Base-by-base conservation (phyloP, 208 protist genomes). In the Trypanosoma congolense region DNA sequence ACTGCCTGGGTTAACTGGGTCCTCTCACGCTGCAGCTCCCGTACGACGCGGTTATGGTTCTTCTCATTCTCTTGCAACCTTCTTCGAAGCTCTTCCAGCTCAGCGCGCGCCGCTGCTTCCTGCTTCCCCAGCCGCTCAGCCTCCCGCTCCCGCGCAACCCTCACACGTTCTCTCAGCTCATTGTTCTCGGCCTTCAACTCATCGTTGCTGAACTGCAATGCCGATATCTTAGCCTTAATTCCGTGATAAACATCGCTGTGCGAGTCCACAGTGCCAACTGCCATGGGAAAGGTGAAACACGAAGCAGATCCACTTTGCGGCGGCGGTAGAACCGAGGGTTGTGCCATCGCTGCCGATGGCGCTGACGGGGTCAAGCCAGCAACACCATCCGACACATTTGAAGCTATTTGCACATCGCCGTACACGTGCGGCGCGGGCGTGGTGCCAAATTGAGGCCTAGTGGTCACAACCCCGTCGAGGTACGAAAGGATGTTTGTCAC, bases 401-500 rank as follows among this genome's bases (percentile, higher is more conserved):
- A 2, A 22, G 42, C 10, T 6, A 46, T 25, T 6, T n/a, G n/a
- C 21, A 24, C 42, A 6, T 46, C 42, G 21, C 42, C 6, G 42
- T 6, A 46, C 21, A 31, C 16, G 29, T 8, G 19, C 16, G 40
- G 4, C 24, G 40, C n/a, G 29, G 24, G 41, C 4, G 31, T 16
- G 10, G 41, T 10, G 9, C 25, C 4, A 38, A 35, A 35, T 24
- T 54, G 61, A n/a, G 41, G 36, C 8, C 50, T 42, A 19, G 46
- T 28, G 8, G 52, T 35, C 2, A 67, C 62, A 35, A 75, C 76
- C 25, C 38, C 65, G 50, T 94, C 79, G 2, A 94, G 71, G 56
- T 94, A 94, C 29, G 80, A 73, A 18, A 94, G 70, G 26, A 94
- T 90, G 56, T 91, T 87, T 6, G 76, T 73, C 19, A 90, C 88